Percentiles rank a stretch among this genome's conserved stretches.
Evolutionary conservation across 73 alveolate genomes (phyloP).

Genomic region (Paramecium primaurelia): DNA sequence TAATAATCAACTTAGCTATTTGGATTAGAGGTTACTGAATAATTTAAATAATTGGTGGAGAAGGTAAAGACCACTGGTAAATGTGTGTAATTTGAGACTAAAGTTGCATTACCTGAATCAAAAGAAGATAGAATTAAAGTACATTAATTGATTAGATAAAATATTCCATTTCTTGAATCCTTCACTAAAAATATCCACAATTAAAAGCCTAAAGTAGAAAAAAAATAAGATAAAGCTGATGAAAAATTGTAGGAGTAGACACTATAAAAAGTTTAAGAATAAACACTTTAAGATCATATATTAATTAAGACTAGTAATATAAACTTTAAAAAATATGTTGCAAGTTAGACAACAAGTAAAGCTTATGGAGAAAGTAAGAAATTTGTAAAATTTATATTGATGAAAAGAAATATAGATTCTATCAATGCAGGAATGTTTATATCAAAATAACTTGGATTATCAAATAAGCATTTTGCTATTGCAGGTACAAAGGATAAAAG

Average conservation of each 20-base stretch:
- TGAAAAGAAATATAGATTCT: constrained; percentile 90
- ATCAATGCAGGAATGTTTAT: constrained; percentile 87
- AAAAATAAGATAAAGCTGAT: constrained; percentile 54
- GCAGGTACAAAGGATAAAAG: constrained; percentile 98
- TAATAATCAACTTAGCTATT: constrained; percentile 40
- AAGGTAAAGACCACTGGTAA: constrained; percentile 69
- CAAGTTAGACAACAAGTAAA: constrained; percentile 10
- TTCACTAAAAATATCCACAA: constrained; percentile 67
- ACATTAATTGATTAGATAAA: constrained; percentile 69
- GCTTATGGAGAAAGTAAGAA: constrained; percentile 15
- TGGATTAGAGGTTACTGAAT: constrained; percentile 62
- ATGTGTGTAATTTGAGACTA: constrained; percentile 45
- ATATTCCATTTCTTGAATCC: constrained; percentile 68
- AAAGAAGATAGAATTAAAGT: constrained; percentile 67
- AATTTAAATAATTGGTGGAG: constrained; percentile 56
- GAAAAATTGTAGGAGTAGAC: constrained; percentile 50
- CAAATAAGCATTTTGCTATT: constrained; percentile 80
- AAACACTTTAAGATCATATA: constrained; percentile 49
- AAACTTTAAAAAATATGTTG: constrained; percentile 36
- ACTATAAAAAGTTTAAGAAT: constrained; percentile 47
- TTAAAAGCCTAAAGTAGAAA: constrained; percentile 40
- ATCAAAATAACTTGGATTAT: constrained; percentile 79
- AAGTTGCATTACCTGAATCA: constrained; percentile 57
- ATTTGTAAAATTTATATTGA: constrained; percentile 75
- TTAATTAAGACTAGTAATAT: constrained; percentile 14